A percentile compares a stretch with the other conserved stretches of the same genome.
Evolutionary conservation across 140 eudicot genomes (phyloP).

Genomic region (Anethum foeniculum): DNA sequence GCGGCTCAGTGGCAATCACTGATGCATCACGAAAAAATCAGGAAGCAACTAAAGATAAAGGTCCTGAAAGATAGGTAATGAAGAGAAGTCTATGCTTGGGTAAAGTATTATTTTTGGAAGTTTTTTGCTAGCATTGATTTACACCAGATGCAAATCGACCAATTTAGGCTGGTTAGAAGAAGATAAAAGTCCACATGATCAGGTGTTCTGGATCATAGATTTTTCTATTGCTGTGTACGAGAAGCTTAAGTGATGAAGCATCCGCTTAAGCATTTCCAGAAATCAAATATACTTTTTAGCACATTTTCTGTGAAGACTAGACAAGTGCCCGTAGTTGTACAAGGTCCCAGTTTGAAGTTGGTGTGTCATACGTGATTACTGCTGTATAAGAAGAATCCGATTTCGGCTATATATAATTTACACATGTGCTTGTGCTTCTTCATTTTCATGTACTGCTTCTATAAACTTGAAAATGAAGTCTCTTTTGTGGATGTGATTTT

Average conservation of each 20-base stretch:
- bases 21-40: slow-evolving; percentile 19
- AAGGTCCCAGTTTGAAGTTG: not conserved
- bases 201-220: not conserved
- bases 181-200: not conserved
- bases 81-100: not conserved
- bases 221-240: not conserved
- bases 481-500: not conserved
- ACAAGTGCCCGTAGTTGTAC: not conserved
- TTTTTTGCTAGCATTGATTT: not conserved
- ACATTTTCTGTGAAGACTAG: not conserved
- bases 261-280: not conserved
- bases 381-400: not conserved
- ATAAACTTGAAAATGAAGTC: not conserved
- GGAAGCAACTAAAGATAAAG: slow-evolving; percentile 8
- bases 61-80: slow-evolving; percentile 7
- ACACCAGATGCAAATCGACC: not conserved
- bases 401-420: not conserved
- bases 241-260: not conserved
- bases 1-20: slow-evolving; percentile 8
- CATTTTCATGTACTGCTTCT: not conserved
- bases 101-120: slow-evolving; percentile 7
- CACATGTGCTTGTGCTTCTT: not conserved
- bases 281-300: not conserved
- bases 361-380: not conserved
- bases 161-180: not conserved